Conservation (phyloP, 768 basidiomycete genomes). For the Naganishia onofrii region DNA sequence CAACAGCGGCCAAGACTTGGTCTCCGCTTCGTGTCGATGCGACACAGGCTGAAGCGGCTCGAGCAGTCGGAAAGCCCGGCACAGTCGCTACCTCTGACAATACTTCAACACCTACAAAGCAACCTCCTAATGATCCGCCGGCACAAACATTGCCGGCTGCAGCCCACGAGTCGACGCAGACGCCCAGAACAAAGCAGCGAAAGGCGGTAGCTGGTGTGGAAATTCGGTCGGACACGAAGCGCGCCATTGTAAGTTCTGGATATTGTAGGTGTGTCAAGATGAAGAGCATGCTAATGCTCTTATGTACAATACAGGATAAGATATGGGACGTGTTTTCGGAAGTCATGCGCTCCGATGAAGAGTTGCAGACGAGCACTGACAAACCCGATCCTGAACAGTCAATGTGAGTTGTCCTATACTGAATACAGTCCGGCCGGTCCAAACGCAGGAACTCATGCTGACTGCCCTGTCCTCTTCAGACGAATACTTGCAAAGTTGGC, state of each 20-base stretch:
- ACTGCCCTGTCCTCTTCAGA: neutral
- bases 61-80: neutral
- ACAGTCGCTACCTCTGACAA: neutral
- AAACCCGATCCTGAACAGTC: slow-evolving; percentile 19
- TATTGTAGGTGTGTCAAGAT: no score
- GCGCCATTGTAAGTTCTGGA: slow-evolving; percentile 18
- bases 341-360: slow-evolving; percentile 32
- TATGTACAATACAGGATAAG: slow-evolving; percentile 27
- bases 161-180: neutral
- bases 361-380: neutral
- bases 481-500: slow-evolving; percentile 13
- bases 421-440: no score
- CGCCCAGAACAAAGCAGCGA: slow-evolving; percentile 16
- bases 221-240: slow-evolving; percentile 17
- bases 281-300: neutral
- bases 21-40: neutral
- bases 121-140: no score
- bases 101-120: neutral
- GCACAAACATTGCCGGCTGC: neutral
- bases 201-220: slow-evolving; percentile 28
- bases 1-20: neutral
- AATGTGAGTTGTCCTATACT: slow-evolving; percentile 7
- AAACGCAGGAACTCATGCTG: neutral
- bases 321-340: slow-evolving; percentile 38
- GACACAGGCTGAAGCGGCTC: neutral